Conservation (phyloP, 2,329 filamentous ascomycete genomes). For the Juglanconis juglandina region DNA sequence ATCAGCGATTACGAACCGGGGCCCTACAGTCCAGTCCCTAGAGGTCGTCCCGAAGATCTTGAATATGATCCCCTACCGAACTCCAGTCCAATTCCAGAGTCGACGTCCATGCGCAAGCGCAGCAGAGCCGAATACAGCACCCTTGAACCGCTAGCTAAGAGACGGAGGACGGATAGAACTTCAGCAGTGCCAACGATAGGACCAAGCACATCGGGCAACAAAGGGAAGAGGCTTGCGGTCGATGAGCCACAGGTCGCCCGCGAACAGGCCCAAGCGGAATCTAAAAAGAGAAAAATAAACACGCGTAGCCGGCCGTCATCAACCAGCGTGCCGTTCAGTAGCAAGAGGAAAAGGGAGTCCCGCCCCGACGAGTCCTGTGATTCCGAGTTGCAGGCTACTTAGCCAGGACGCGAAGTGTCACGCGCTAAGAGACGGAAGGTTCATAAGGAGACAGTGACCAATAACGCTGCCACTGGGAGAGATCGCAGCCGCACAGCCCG, state of each 20-base stretch:
- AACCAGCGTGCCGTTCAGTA: not conserved
- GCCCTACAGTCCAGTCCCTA: not conserved
- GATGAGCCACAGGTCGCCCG: not conserved
- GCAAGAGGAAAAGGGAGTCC: not conserved
- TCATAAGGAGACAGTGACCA: too few relatives aligned
- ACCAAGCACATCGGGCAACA: not conserved
- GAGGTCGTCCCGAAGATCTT: too few relatives aligned
- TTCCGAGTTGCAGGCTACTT: not conserved
- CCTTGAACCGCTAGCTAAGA: not conserved
- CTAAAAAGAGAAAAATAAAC: constrained; percentile 1
- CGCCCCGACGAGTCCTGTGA: not conserved
- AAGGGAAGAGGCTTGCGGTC: not conserved
- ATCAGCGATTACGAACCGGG: not conserved
- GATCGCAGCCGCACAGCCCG: too few relatives aligned
- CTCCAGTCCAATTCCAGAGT: too few relatives aligned
- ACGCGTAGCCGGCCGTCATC: not conserved
- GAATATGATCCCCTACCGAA: too few relatives aligned
- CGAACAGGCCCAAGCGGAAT: too few relatives aligned
- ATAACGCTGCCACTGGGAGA: not conserved
- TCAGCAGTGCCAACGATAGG: not conserved
- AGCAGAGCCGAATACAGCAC: too few relatives aligned
- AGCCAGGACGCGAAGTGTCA: not conserved
- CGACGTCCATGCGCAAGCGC: too few relatives aligned
- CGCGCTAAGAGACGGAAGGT: constrained; percentile 1
- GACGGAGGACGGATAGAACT: not conserved